Base-by-base conservation (phyloP, 768 basidiomycete genomes). In the Porphyrellus cyaneotinctus region DNA sequence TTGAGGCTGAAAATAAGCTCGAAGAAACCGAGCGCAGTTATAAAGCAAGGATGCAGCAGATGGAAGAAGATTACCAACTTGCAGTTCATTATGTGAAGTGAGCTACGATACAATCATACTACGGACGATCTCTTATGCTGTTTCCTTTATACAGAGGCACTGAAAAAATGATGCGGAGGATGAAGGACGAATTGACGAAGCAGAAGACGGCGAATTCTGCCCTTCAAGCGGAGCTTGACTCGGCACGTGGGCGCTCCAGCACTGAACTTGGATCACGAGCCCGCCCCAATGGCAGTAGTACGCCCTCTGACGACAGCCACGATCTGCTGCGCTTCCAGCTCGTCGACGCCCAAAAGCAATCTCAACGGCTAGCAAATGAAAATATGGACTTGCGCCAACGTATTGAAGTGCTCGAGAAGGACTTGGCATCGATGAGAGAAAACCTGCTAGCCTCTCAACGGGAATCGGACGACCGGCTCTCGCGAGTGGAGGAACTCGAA, bases 21-120 rank as follows among this genome's bases (percentile, higher is more conserved):
- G 85, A 84, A 47, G 89, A 91, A 66, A 83, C 84, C 26, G 91
- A 93, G 66, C 78, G 80, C 53, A 78, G 75, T 56, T 90, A 92
- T 70, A 88, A 88, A 70, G 76, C 81, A 22, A 83, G 88, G 51
- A 80, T 95, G 73, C 82, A 85, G 61, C 89, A 94, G 67, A 83
- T 98, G 71, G 95, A 98, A 71, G 84, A 89, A 43, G 95, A 97
- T 64, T 98, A 99, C 70, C 89, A 94, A 64, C 83, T 95, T 47
- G 95, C 97, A 14, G 95, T 98, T 50, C 89, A 93, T 66, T 97
- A 97, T 72, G 94, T 97, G 61, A 98, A 97, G 91, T 91, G 69
- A 74, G 86, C 71, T 53, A 49, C 33, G 50, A 57, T 57, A 73
- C 58, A 54, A 48, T 45, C 45, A 26, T 51, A 35, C 44, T 52